A percentile compares a stretch with the other conserved stretches of the same genome.
phyloP scores from a whole-genome alignment of 768 basidiomycete genomes.

The Macrocybe gigantea region DNA sequence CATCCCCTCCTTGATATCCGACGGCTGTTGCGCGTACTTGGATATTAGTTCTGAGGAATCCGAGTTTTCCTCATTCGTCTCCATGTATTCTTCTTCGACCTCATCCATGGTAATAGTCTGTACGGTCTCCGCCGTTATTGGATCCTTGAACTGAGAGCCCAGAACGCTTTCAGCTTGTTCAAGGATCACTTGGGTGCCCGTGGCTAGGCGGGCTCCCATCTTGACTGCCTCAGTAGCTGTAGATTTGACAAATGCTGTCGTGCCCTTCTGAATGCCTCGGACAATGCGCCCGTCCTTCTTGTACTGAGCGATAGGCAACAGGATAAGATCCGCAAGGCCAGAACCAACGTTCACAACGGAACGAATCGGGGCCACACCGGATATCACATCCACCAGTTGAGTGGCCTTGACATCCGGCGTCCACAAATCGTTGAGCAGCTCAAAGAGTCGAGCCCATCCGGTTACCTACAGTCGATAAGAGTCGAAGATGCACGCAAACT shows the following conservation, averaged over 20 bases:
- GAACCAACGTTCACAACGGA: conserved; percentile 97
- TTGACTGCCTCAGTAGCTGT: conserved; percentile 96
- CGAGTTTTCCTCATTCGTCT: conserved; percentile 23
- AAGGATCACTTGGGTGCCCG: conserved; percentile 95
- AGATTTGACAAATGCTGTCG: conserved; percentile 87
- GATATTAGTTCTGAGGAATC: conserved; percentile 58
- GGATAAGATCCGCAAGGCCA: conserved; percentile 91
- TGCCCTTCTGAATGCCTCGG: conserved; percentile 90
- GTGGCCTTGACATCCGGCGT: conserved; percentile 99
- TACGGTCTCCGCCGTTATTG: conserved; percentile 63
- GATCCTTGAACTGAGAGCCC: conserved; percentile 67
- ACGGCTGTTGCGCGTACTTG: conserved; percentile 89
- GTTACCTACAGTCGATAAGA: conserved; percentile 55
- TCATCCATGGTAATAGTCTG: conserved; percentile 27
- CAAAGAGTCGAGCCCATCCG: conserved; percentile 87
- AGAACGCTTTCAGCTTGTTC: conserved; percentile 92
- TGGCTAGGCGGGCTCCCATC: conserved; percentile 89
- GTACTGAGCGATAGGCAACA: conserved; percentile 96
- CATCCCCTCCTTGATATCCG: conserved; percentile 78
- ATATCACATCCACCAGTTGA: conserved; percentile 94
- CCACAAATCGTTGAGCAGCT: conserved; percentile 96
- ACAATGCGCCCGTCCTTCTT: conserved; percentile 93
- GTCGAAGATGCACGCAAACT: neutral
- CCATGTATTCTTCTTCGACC: conserved; percentile 25
- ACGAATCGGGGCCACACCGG: conserved; percentile 93